Evolutionary conservation across 345 rosid species (phyloP).

Genomic region (Linum usitatissimum): DNA sequence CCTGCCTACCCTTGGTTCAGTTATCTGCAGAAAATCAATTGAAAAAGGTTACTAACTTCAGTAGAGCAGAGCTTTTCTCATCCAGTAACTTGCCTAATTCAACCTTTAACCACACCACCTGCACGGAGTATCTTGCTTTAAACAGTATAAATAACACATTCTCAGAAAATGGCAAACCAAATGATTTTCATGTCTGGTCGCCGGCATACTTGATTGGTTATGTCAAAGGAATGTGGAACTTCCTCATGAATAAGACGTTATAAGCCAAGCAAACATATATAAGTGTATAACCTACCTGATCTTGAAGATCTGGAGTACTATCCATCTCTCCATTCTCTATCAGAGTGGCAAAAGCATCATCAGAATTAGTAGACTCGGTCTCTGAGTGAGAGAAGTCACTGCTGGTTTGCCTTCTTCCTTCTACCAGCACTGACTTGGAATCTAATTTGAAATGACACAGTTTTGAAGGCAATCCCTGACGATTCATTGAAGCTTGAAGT

Average conservation of each 20-base stretch:
- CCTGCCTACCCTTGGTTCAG: not conserved
- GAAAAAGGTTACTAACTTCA: conserved; percentile 41
- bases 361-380: conserved; percentile 68
- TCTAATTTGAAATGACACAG: conserved; percentile 73
- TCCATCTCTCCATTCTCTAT: conserved; percentile 67
- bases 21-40: not conserved
- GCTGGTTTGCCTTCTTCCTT: conserved; percentile 39
- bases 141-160: not conserved
- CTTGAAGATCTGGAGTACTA: conserved; percentile 73
- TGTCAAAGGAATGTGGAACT: not conserved
- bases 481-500: conserved; percentile 81
- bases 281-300: conserved; percentile 44
- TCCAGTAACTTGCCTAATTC: conserved; percentile 92
- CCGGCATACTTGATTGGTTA: not conserved
- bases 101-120: conserved; percentile 86
- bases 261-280: not conserved
- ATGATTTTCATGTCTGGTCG: not conserved
- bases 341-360: conserved; percentile 55
- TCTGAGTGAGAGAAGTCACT: conserved; percentile 60
- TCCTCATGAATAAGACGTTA: not conserved
- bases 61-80: conserved; percentile 88
- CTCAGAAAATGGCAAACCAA: not conserved
- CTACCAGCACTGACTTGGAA: conserved; percentile 55
- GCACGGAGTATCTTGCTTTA: conserved; percentile 15
- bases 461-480: conserved; percentile 85